Evolutionary conservation across 2,329 filamentous ascomycete genomes (phyloP), one percentile per base, ranked within the genome.

Genomic region (Aspergillus neoniger): DNA sequence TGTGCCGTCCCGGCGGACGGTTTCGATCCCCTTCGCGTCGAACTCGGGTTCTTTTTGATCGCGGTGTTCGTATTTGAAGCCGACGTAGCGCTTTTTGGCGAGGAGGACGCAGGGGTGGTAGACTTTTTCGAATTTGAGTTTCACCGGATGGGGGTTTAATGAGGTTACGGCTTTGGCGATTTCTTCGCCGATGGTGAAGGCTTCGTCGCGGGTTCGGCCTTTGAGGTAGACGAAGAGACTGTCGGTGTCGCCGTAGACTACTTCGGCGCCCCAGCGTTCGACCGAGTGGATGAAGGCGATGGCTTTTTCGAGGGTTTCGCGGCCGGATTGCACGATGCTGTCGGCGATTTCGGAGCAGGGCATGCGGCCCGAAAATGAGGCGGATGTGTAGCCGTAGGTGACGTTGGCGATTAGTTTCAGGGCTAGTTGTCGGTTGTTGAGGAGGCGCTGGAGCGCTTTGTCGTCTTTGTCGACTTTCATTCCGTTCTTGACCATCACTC

Each of bases 11-110:
- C 95, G 86, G 1, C 96, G 88, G 7, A 99, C 94, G 0, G 96
- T 99, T 80, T 99, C 96, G 65, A 98, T 99, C 30, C 96, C 95
- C 76, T 99, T 99, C 59, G 95, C 96, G 73, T 99, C 96, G 66
- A 98, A 98, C 1, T 96, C 91, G 0, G 95, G 94, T 65, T 88
- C 86, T 8, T 75, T 80, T 72, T 99, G 95, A 15, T 84, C 81
- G 39, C 85, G 85, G 66, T 83, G 86, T 72, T 99, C 95, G 78
- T 96, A 99, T 74, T 96, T 97, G 82, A 96, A 97, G 5, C 96
- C 96, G 4, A 98, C 96, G 69, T 99, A 99, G 58, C 95, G 90
- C 74, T 99, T 99, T 80, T 99, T 99, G 17, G 96, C 92, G 0
- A 99, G 84, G 4, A 99, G 83, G 0, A 98, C 88, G 72, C 94